Conservation (phyloP, 164 flowering plant genomes). For the Stephania japonica region DNA sequence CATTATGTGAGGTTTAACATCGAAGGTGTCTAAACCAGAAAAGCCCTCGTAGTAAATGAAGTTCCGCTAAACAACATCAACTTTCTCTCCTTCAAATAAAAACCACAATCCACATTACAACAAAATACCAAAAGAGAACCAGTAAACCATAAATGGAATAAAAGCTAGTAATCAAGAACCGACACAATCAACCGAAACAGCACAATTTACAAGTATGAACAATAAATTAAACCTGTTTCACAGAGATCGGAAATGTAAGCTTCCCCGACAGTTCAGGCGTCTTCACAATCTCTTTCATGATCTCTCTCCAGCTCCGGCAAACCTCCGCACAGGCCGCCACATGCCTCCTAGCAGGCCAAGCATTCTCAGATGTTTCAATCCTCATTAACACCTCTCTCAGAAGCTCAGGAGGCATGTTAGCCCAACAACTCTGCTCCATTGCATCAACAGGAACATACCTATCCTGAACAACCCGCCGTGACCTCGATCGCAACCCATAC, state of each 20-base stretch:
- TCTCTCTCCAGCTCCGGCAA: conserved; percentile 60
- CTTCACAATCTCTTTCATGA: conserved; percentile 43
- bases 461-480: conserved; percentile 63
- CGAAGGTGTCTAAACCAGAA: neutral
- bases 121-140: neutral
- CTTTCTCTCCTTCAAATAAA: neutral
- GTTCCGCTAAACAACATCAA: too few relatives aligned
- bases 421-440: conserved; percentile 62
- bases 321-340: conserved; percentile 87
- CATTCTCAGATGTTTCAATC: conserved; percentile 62
- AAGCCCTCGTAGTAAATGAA: neutral
- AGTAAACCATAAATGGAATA: neutral
- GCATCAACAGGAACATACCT: conserved; percentile 27
- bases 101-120: neutral
- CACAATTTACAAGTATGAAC: neutral
- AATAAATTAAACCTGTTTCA: conserved; percentile 58
- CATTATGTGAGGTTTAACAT: neutral
- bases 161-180: neutral
- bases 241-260: conserved; percentile 54
- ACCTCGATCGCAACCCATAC: conserved; percentile 46
- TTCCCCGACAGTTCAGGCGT: conserved; percentile 38
- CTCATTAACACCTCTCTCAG: conserved; percentile 67
- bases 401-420: conserved; percentile 80
- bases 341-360: conserved; percentile 66
- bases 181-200: neutral